Percentiles rank a stretch among this genome's conserved stretches.
Conservation (phyloP, 148 eudicot species). For the Chenopodium berlandieri region DNA sequence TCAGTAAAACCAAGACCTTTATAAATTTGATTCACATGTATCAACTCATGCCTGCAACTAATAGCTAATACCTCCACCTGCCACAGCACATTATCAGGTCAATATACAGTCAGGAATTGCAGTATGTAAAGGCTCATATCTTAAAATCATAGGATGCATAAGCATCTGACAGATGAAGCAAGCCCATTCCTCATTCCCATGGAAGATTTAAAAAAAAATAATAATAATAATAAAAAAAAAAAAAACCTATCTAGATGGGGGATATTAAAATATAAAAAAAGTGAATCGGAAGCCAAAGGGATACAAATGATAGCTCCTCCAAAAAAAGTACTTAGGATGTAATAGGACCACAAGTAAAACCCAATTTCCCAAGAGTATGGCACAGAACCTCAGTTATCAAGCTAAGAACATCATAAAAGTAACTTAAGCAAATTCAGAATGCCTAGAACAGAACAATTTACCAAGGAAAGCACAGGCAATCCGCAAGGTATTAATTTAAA, state of each 20-base stretch:
- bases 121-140: not conserved
- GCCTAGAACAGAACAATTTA: not conserved
- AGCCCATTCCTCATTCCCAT: not conserved
- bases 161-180: not conserved
- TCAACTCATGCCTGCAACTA: slow-evolving; percentile 57
- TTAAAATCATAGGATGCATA: not conserved
- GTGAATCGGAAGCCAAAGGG: not conserved
- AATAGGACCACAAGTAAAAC: not conserved
- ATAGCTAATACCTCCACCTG: slow-evolving; percentile 65
- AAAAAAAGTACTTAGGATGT: not conserved
- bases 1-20: slow-evolving; percentile 40
- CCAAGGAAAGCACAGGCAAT: not conserved
- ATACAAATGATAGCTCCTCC: not conserved
- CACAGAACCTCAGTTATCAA: not conserved
- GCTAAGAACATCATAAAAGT: not conserved
- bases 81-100: slow-evolving; percentile 20
- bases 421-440: not conserved
- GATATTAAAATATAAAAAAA: not conserved
- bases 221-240: not conserved
- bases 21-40: slow-evolving; percentile 41
- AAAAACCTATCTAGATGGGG: not conserved
- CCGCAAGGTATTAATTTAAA: not conserved
- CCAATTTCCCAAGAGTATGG: not conserved
- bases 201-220: not conserved
- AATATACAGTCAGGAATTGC: not conserved